Evolutionary conservation across 176 grass and related monocot genomes (phyloP), one percentile per base, ranked within the genome.

Genomic region (Phragmites australis): DNA sequence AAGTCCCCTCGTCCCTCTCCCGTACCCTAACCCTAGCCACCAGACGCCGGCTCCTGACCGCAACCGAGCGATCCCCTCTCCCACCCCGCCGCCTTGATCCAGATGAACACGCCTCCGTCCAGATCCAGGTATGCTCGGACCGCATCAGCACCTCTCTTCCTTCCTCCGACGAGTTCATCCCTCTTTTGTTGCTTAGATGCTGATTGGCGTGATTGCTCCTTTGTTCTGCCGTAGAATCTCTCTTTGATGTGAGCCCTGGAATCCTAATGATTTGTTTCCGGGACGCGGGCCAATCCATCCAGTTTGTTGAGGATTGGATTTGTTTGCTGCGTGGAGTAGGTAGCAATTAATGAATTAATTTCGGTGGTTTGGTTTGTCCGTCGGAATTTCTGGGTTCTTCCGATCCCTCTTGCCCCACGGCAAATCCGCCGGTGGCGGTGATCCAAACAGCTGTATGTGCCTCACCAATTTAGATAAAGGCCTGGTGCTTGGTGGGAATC

Each of bases 51-150:
- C 76, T 40, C 76, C 45, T 39, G 44, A 65, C 76, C 45, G 76
- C 59, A 1, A 16, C 70, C 13, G 17, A 18, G 29, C 29, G 58
- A 48, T 17, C 75, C 3, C 6, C 44, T 22, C 29, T 7, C 9
- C 74, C 5, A 5, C 58, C 17, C 13, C 29, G 29, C 13, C 47
- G 14, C 59, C 59, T 32, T 62, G 46, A 66, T 27, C 37, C 7
- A 53, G 31, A 79, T 79, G 76, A 79, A 66, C 76, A 41, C 61
- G 61, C 48, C 76, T 53, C 76, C 61, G 1, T 79, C 76, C 76
- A 79, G 76, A 79, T 79, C 60, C 76, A 66, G 76, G 76, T 79
- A 79, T 23, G 46, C 31, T 10, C 11, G 13, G 32, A 14, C 49
- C 46, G 42, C 43, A 32, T 32, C 56, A 11, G 2, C 23, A 19